Evolutionary conservation across 768 basidiomycete genomes (phyloP).

Genomic region (Paxillus rubicundulus): DNA sequence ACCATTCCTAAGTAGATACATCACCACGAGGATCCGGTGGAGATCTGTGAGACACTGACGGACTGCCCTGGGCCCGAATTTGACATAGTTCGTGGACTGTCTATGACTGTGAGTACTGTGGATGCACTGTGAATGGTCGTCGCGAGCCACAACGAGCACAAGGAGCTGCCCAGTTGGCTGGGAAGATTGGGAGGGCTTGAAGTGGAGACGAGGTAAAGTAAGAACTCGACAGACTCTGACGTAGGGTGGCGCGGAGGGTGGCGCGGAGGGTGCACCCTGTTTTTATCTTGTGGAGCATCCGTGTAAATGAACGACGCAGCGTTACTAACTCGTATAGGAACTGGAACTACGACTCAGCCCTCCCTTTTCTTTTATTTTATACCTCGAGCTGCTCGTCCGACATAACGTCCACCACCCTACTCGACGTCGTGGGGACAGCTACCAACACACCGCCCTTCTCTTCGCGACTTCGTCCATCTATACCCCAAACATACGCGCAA

Average conservation of each 20-base stretch:
- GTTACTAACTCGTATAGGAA: background rate
- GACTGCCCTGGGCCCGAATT: conserved; percentile 5
- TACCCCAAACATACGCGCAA: conserved; percentile 10
- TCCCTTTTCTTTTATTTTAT: too few species aligned
- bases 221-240: conserved; percentile 31
- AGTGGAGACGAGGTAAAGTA: background rate
- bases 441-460: background rate
- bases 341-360: background rate
- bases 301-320: conserved; percentile 26
- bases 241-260: conserved; percentile 30
- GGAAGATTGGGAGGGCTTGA: background rate
- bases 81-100: background rate
- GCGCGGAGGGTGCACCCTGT: conserved; percentile 34
- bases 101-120: background rate
- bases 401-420: background rate
- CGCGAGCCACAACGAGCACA: background rate
- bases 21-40: background rate
- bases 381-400: too few species aligned
- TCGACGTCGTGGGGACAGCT: background rate
- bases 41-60: background rate
- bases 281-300: conserved; percentile 34
- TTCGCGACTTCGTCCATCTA: background rate
- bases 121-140: background rate
- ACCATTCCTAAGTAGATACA: background rate
- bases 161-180: background rate